Base-by-base conservation (phyloP, 2,329 filamentous ascomycete genomes). In the Trichophyton schoenleinii region DNA sequence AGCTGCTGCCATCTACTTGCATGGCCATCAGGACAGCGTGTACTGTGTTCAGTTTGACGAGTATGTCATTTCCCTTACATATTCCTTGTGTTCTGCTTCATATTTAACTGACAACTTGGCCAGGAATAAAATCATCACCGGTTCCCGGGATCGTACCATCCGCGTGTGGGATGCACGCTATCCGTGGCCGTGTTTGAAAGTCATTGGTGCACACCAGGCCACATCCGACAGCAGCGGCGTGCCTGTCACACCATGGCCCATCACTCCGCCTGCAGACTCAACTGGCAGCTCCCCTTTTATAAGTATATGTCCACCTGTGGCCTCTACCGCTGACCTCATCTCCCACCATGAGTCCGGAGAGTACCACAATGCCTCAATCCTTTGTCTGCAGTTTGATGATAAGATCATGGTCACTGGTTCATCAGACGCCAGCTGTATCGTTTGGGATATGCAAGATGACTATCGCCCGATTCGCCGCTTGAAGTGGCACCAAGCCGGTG, bases 41-140 rank as follows among this genome's bases (percentile, higher is more conserved):
- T 99, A 99, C 76, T 99, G 94, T 74, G 83, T 95, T 61, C 94
- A 99, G 71, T 99, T 97, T 72, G 94, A 99, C 72, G 92, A 97
- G 87, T 91, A 81, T 68, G 86, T 78, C 42, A 7, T 15, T 5
- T 15, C 25, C 3, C 58, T 13, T 13, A 13, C 9, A 13, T 13
- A 13, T 38, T 38, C 34, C 9, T 38, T 13, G 34, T 38, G 1
- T 38, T 38, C 11, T 4, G 34, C 11, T 38, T 3, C 8, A 13
- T 38, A 9, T 38, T 38, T 38, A 60, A 64, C 75, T 80, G 72
- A 80, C 68, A 28, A 25, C 38, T 8, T 15, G 11, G 31, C 18
- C 69, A 91, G 87, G 72, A 81, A 88, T 71, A 99, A 97, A 75
- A 96, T 97, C 70, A 91, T 99, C 66, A 97, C 94, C 2, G 94